Evolutionary conservation across 768 basidiomycete species (phyloP).

Genomic region (Cyathus striatus): DNA sequence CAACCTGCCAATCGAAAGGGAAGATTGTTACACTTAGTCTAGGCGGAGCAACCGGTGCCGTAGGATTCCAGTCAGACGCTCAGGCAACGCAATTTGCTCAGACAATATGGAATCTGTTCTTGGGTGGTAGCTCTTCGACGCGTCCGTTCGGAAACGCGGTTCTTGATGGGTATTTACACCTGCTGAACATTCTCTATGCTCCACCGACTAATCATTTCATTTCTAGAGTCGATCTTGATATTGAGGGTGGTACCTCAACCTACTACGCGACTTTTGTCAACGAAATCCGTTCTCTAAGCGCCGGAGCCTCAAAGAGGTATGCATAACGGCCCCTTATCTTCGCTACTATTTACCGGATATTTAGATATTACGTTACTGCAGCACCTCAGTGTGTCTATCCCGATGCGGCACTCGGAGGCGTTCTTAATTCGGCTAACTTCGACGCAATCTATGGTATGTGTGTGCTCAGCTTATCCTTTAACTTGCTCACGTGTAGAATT

Average conservation of each 20-base stretch:
- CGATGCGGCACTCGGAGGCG: slow-evolving; percentile 53
- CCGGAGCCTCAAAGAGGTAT: slow-evolving; percentile 49
- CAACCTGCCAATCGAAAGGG: slow-evolving; percentile 59
- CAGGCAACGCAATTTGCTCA: slow-evolving; percentile 58
- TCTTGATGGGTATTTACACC: slow-evolving; percentile 55
- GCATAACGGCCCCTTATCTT: slow-evolving; percentile 1
- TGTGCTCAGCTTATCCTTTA: background rate
- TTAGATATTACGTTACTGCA: slow-evolving; percentile 61
- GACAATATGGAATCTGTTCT: slow-evolving; percentile 68
- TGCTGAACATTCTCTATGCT: background rate
- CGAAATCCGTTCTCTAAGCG: slow-evolving; percentile 45
- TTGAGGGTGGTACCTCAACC: slow-evolving; percentile 57
- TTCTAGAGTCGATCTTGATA: slow-evolving; percentile 62
- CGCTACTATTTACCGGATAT: background rate
- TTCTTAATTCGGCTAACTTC: slow-evolving; percentile 57
- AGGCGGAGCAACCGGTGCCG: slow-evolving; percentile 59
- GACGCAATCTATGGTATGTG: slow-evolving; percentile 64
- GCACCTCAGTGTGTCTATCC: slow-evolving; percentile 69
- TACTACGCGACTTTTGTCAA: slow-evolving; percentile 53
- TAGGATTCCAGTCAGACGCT: slow-evolving; percentile 51
- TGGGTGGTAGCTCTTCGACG: slow-evolving; percentile 50
- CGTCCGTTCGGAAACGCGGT: slow-evolving; percentile 71
- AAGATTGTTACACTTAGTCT: slow-evolving; percentile 56
- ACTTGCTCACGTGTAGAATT: no score
- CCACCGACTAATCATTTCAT: background rate